phyloP scores from a whole-genome alignment of 2,329 filamentous ascomycete species.

The Volutella citrinella region DNA sequence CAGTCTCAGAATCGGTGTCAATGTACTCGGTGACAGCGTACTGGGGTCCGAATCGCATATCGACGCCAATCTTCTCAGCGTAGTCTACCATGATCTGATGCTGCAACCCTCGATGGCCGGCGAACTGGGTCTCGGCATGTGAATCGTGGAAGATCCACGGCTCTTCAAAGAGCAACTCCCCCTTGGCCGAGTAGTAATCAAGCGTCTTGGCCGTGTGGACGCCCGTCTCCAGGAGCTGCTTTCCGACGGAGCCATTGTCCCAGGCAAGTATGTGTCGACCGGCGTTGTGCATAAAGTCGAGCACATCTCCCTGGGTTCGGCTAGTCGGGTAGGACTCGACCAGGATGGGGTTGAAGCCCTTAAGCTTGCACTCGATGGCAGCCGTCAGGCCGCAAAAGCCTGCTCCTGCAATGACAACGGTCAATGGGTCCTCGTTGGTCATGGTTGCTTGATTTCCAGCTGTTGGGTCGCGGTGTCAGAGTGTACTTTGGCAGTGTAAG shows the following conservation, averaged over 20 bases:
- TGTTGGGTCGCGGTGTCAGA: too few relatives aligned
- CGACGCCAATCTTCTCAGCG: background rate
- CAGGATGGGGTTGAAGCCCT: constrained; percentile 47
- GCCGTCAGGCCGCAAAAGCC: constrained; percentile 60
- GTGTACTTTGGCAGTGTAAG: too few relatives aligned
- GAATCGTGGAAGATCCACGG: background rate
- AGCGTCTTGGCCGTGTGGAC: background rate
- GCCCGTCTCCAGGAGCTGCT: background rate
- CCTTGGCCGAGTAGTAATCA: background rate
- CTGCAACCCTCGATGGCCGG: constrained; percentile 1
- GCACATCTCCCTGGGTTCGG: constrained; percentile 10
- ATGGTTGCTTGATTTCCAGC: too few relatives aligned
- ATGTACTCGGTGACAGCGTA: background rate
- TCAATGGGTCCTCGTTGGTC: background rate
- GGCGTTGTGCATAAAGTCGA: constrained; percentile 4
- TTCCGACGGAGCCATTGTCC: constrained; percentile 1
- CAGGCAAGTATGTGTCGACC: constrained; percentile 1
- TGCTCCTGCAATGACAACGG: constrained; percentile 18
- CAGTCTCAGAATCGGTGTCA: background rate
- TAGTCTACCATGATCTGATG: background rate
- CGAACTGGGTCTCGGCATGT: background rate
- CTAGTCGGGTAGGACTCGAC: constrained; percentile 41
- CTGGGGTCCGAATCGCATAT: background rate
- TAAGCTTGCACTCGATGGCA: constrained; percentile 56
- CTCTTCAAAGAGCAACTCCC: background rate